A percentile compares a stretch with the other conserved stretches of the same genome.
Conservation (phyloP, 495 filamentous ascomycete genomes). For the Penicilliopsis zonata region DNA sequence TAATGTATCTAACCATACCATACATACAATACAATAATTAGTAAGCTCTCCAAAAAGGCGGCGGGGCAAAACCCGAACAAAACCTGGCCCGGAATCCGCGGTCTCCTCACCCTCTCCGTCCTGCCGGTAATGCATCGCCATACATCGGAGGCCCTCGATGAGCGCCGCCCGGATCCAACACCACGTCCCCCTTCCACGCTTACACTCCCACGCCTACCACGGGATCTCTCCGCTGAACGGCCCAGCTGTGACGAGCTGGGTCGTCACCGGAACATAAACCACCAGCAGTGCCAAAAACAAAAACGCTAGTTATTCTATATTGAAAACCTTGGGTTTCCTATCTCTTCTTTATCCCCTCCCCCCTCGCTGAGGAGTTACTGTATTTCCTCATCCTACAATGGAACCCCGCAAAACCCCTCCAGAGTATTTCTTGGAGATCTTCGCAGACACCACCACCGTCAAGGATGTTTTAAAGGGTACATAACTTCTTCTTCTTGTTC, state of each 20-base stretch:
- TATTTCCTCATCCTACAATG: slow-evolving; percentile 20
- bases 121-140: too few species aligned
- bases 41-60: too few species aligned
- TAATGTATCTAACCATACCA: too few species aligned
- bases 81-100: too few species aligned
- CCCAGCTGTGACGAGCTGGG: slow-evolving; percentile 7
- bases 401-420: slow-evolving; percentile 53
- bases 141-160: too few species aligned
- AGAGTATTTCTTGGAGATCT: slow-evolving; percentile 75
- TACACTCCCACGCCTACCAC: slow-evolving; percentile 1
- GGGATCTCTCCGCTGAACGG: slow-evolving; percentile 2
- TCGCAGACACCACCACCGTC: slow-evolving; percentile 68
- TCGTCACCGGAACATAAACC: slow-evolving; percentile 3
- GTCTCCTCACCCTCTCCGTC: too few species aligned
- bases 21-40: too few species aligned
- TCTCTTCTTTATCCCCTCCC: slow-evolving; percentile 1
- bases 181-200: too few species aligned
- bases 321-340: slow-evolving; percentile 1
- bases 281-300: not conserved
- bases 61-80: too few species aligned
- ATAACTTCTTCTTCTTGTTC: slow-evolving; percentile 2
- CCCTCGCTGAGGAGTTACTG: slow-evolving; percentile 1
- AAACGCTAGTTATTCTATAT: not conserved
- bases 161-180: too few species aligned
- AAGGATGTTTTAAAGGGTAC: slow-evolving; percentile 87